Evolutionary conservation across 2,329 filamentous ascomycete genomes (phyloP), one percentile per base, ranked within the genome.

Genomic region (Ophiobolus disseminans): DNA sequence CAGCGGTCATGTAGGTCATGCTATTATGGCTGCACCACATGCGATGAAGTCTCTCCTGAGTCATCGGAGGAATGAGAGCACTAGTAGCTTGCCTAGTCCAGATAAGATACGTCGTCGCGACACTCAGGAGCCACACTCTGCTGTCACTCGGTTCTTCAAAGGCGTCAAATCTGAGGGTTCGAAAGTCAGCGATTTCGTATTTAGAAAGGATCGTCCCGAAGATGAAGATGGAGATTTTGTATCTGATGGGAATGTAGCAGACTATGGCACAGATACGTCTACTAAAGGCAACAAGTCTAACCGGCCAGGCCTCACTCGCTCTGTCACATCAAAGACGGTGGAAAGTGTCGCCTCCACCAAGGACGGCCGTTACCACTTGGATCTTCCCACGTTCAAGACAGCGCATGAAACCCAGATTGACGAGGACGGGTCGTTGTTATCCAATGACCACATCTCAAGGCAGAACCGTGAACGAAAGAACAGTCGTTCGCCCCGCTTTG

Each of bases 111-210:
- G 53, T 45, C 53, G 65, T 32, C 70, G 58, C 38, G 69, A 74
- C 2, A 55, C 75, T 76, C 36, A 77, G 78, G 74, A 78, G 30
- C 68, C 72, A 4, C 63, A 68, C 30, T 84, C 83, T 8, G 85
- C 83, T 26, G 78, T 91, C 7, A 84, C 86, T 32, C 85, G 87
- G 5, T 86, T 96, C 38, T 88, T 96, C 73, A 93, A 91, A 73
- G 87, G 86, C 22, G 82, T 95, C 2, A 81, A 83, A n/a, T 80
- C 78, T 52, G 85, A 87, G 60, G 80, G 86, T 6, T 81, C 82
- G 0, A 83, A 82, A 60, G 79, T 87, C 25, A 82, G 83, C 13
- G 83, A 85, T 40, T 77, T 82, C 34, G 81, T 87, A 17, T 78
- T 85, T 70, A 82, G 80, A 57, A 83, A 81, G 60, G 85, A 87